Evolutionary conservation across 805 yeast species (phyloP).

Genomic region (Ogataea parapolymorpha): DNA sequence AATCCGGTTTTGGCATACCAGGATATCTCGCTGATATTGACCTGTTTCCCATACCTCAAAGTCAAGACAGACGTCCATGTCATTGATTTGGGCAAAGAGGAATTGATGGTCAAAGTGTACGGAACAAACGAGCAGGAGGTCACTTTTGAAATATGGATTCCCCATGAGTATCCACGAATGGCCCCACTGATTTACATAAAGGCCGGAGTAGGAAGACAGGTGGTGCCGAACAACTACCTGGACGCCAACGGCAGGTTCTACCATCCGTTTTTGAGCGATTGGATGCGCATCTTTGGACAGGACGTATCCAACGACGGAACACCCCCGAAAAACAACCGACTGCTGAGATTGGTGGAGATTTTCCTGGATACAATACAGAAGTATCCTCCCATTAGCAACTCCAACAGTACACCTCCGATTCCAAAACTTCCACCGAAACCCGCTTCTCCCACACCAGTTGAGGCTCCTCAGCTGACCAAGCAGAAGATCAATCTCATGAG

Average conservation of each 20-base stretch:
- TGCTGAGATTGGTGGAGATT: conserved; percentile 23
- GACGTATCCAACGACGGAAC: conserved; percentile 26
- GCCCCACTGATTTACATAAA: conserved; percentile 65
- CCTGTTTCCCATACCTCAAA: conserved; percentile 47
- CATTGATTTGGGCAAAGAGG: conserved; percentile 53
- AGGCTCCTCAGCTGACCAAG: conserved; percentile 4
- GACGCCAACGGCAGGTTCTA: conserved; percentile 71
- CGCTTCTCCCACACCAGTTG: conserved; percentile 4
- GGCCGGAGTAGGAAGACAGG: conserved; percentile 41
- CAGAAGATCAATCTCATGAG: conserved; percentile 8
- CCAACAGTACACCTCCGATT: background rate
- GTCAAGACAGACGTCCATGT: conserved; percentile 70
- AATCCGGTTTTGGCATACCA: conserved; percentile 58
- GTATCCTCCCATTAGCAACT: conserved; percentile 15
- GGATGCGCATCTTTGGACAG: conserved; percentile 36
- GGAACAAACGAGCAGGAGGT: conserved; percentile 54
- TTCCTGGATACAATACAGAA: conserved; percentile 19
- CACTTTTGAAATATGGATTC: conserved; percentile 76
- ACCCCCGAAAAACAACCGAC: conserved; percentile 26
- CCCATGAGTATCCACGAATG: conserved; percentile 62
- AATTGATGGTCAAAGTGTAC: conserved; percentile 58
- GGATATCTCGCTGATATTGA: conserved; percentile 57
- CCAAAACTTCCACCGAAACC: conserved; percentile 10
- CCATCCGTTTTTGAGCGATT: conserved; percentile 61
- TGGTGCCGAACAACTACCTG: conserved; percentile 60